Evolutionary conservation across 768 basidiomycete genomes (phyloP).

Genomic region (Serendipita sp.): DNA sequence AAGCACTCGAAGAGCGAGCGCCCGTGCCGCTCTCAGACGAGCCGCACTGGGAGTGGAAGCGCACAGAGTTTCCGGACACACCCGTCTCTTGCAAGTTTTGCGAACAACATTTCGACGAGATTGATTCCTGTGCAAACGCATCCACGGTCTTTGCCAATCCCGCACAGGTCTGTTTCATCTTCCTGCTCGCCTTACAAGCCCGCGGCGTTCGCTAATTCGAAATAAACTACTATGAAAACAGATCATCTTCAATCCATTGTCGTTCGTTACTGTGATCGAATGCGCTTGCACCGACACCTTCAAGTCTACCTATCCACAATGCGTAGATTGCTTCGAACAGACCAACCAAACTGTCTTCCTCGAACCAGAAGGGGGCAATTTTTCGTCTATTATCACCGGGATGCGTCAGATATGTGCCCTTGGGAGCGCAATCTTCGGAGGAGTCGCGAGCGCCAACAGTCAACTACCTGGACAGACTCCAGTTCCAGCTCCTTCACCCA

Average conservation of each 20-base stretch:
- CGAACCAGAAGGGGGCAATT: slow-evolving; percentile 24
- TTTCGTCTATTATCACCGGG: slow-evolving; percentile 33
- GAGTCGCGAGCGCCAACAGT: slow-evolving; percentile 30
- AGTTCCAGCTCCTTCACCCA: slow-evolving; percentile 8
- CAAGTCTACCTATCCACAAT: slow-evolving; percentile 38
- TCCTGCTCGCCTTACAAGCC: too few species aligned
- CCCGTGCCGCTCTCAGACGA: not conserved
- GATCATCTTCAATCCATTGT: slow-evolving; percentile 50
- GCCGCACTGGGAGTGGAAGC: not conserved
- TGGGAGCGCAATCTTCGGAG: slow-evolving; percentile 36
- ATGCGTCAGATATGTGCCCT: slow-evolving; percentile 38
- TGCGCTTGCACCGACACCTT: slow-evolving; percentile 43
- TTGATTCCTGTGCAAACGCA: slow-evolving; percentile 42
- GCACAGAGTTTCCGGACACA: slow-evolving; percentile 29
- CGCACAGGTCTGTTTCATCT: not conserved
- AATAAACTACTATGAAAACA: slow-evolving; percentile 14
- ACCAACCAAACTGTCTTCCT: slow-evolving; percentile 43
- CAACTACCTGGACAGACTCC: slow-evolving; percentile 16
- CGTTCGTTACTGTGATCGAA: slow-evolving; percentile 44
- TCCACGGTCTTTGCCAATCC: slow-evolving; percentile 35
- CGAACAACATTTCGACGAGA: slow-evolving; percentile 32
- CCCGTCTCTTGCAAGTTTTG: slow-evolving; percentile 48
- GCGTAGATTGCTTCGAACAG: slow-evolving; percentile 47
- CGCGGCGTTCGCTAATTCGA: not conserved
- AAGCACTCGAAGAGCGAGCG: not conserved